phyloP scores from a whole-genome alignment of 257 asterid species.

The Lycium ferocissimum region DNA sequence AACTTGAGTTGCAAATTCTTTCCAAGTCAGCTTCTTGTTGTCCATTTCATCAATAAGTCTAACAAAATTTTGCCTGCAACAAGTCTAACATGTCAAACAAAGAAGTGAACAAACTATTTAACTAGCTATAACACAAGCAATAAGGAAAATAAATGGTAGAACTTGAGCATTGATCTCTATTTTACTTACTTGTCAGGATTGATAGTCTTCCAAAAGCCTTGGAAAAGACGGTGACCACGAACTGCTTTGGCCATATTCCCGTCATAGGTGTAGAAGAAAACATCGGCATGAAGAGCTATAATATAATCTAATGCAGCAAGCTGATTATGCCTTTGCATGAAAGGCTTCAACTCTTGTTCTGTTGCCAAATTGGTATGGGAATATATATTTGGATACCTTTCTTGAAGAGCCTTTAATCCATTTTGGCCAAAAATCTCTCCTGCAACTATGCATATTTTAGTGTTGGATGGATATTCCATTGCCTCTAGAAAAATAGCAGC shows the following conservation, averaged over 20 bases:
- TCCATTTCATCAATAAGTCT: conserved; percentile 43
- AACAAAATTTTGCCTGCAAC: conserved; percentile 40
- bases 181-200: conserved; percentile 47
- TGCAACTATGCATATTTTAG: conserved; percentile 46
- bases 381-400: conserved; percentile 44
- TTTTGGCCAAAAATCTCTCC: conserved; percentile 44
- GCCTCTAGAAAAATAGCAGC: conserved; percentile 52
- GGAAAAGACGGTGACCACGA: conserved; percentile 50
- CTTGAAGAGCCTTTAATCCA: conserved; percentile 34
- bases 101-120: background rate
- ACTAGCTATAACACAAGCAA: background rate
- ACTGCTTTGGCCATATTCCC: conserved; percentile 59
- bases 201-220: conserved; percentile 49
- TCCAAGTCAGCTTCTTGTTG: conserved; percentile 36
- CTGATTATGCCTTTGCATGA: conserved; percentile 36
- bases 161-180: background rate
- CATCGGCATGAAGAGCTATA: conserved; percentile 48
- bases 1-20: conserved; percentile 41
- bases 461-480: conserved; percentile 43
- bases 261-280: conserved; percentile 48
- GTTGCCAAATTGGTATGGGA: conserved; percentile 49
- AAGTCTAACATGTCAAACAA: conserved; percentile 9
- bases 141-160: background rate
- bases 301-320: conserved; percentile 54
- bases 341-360: conserved; percentile 43